Evolutionary conservation across 1,139 yeast species (phyloP), one percentile per base, ranked within the genome.

Genomic region (Debaryomyces fabryi): DNA sequence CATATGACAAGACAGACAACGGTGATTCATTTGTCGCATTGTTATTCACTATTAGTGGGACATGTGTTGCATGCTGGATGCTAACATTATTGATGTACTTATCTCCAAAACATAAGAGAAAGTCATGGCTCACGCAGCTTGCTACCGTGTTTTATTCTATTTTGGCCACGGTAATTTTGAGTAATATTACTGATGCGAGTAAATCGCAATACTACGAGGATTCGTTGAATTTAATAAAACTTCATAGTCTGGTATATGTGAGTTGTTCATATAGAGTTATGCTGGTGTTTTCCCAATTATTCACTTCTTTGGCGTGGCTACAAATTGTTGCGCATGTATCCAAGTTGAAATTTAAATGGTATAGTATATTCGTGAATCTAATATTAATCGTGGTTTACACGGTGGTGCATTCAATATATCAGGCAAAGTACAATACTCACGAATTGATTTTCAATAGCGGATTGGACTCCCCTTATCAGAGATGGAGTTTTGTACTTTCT

Each of bases 61-160:
- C 71, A 24, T 74, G 79, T 55, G 74, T 77, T 3, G 68, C 79
- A 2, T 64, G 77, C 33, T 82, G 86, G 86, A 77, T 82, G 81
- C 66, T 82, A 34, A 62, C 81, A 42, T 55, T 80, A 21, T 58
- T 81, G 45, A 64, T 80, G 36, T 62, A 71, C 44, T 59, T 82
- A 34, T 73, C 81, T 16, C 77, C 82, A 0, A 68, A 67, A 16
- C 78, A 76, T 53, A 71, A 69, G 49, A 55, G 76, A 13, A 78
- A 81, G 49, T 85, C 86, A 1, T 53, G 69, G 41, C 58, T 75
- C 30, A 65, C 82, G 13, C 76, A 76, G 44, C 41, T 77, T 10
- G 74, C 83, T 3, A 79, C 82, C 15, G 52, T 79, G 4, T 66
- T 78, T 50, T 72, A 71, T 53, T 71, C 83, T 15, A 63, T 74